Percentiles rank a stretch among this genome's conserved stretches.
Conservation (phyloP, 108 stramenopile genomes). For the Nitzschia inconspicua region DNA sequence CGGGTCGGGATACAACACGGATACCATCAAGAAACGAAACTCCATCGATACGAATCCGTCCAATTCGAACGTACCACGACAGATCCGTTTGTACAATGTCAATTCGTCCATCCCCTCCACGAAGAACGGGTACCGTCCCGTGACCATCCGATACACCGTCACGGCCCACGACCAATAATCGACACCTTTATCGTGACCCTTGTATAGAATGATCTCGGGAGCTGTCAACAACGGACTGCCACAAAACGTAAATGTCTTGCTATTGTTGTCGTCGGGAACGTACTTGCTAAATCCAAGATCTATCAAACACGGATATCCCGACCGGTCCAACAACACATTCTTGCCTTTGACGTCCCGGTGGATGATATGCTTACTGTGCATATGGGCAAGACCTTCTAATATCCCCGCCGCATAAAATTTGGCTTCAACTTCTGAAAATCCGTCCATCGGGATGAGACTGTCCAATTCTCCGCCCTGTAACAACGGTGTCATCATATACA, state of each 20-base stretch:
- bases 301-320: constrained; percentile 65
- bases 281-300: constrained; percentile 79
- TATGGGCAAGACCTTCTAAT: constrained; percentile 57
- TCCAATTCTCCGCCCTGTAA: constrained; percentile 69
- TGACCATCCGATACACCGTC: constrained; percentile 88
- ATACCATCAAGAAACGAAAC: constrained; percentile 42
- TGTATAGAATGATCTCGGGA: constrained; percentile 59
- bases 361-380: constrained; percentile 75
- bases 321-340: constrained; percentile 59
- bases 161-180: constrained; percentile 87
- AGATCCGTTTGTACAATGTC: constrained; percentile 89
- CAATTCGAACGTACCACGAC: constrained; percentile 39
- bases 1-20: constrained; percentile 47
- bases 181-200: constrained; percentile 61
- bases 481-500: constrained; percentile 65
- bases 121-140: constrained; percentile 95
- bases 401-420: constrained; percentile 51
- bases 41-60: constrained; percentile 17
- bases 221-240: constrained; percentile 90
- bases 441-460: constrained; percentile 45
- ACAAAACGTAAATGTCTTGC: constrained; percentile 94
- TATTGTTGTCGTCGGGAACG: constrained; percentile 47
- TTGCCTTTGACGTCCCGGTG: constrained; percentile 87
- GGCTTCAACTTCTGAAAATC: constrained; percentile 27
- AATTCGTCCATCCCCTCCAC: constrained; percentile 84